Evolutionary conservation across 805 yeast species (phyloP).

Genomic region (Candida patagonica): DNA sequence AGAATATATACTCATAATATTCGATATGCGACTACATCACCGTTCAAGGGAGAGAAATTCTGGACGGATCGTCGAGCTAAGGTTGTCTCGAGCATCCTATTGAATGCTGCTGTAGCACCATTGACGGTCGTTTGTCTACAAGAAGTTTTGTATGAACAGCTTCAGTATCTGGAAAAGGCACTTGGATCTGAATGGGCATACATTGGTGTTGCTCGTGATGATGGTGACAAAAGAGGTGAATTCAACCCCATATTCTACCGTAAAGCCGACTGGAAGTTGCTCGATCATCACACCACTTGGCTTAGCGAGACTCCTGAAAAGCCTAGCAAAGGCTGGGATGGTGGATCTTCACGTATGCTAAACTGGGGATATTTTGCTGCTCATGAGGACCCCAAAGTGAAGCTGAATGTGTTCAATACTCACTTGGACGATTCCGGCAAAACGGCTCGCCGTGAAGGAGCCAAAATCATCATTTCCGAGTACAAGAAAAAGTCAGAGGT

Average conservation of each 20-base stretch:
- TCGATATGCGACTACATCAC: constrained; percentile 19
- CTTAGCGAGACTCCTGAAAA: constrained; percentile 43
- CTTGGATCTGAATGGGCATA: constrained; percentile 36
- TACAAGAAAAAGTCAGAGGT: constrained; percentile 30
- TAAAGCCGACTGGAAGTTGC: constrained; percentile 27
- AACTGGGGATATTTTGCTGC: constrained; percentile 21
- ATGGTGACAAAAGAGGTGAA: constrained; percentile 43
- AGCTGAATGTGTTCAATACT: constrained; percentile 34
- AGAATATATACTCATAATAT: constrained; percentile 21
- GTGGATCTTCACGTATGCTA: constrained; percentile 32
- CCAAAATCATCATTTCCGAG: constrained; percentile 31
- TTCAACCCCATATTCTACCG: constrained; percentile 41
- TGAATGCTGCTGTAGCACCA: constrained; percentile 18
- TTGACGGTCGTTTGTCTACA: constrained; percentile 39
- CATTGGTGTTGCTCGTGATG: constrained; percentile 43
- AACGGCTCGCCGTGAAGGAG: constrained; percentile 37
- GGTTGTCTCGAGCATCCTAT: constrained; percentile 34
- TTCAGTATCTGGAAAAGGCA: constrained; percentile 33
- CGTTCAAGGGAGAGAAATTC: constrained; percentile 31
- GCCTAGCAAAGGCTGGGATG: constrained; percentile 48
- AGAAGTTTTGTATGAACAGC: constrained; percentile 40
- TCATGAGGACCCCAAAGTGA: background rate
- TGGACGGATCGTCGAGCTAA: constrained; percentile 37
- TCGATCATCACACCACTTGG: constrained; percentile 42
- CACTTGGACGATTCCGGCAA: constrained; percentile 44